Percentiles rank a stretch among this genome's conserved stretches.
Conservation (phyloP, 192 early-diverging fungal genomes). For the Podila epicladia region DNA sequence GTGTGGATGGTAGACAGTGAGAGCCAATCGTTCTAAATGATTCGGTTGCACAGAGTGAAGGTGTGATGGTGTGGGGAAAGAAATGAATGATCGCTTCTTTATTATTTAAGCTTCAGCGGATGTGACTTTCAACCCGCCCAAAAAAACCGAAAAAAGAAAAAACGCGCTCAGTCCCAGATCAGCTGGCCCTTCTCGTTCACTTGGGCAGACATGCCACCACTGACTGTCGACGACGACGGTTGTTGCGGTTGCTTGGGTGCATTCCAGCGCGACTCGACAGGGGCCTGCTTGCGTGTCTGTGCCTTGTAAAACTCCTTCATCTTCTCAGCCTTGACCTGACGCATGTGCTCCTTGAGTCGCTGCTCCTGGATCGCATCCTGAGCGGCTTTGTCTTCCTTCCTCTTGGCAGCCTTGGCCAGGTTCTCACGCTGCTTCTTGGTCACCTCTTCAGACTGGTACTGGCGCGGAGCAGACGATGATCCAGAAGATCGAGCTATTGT, state of each 20-base stretch:
- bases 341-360: conserved; percentile 65
- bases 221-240: conserved; percentile 36
- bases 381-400: conserved; percentile 63
- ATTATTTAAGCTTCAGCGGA: not conserved
- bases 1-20: no score
- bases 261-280: conserved; percentile 50
- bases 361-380: conserved; percentile 62
- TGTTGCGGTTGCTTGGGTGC: conserved; percentile 17
- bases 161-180: conserved; percentile 54
- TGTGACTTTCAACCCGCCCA: no score
- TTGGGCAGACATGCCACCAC: conserved; percentile 32
- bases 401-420: conserved; percentile 59
- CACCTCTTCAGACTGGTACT: conserved; percentile 46
- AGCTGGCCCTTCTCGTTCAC: conserved; percentile 51
- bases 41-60: no score
- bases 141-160: no score
- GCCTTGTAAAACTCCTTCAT: conserved; percentile 58
- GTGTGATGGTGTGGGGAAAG: no score
- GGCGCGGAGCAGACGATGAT: conserved; percentile 11
- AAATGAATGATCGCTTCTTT: not conserved
- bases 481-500: conserved; percentile 23
- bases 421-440: conserved; percentile 76
- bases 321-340: conserved; percentile 53
- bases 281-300: conserved; percentile 44
- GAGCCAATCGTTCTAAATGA: no score